Percentiles rank a stretch among this genome's conserved stretches.
These are phyloP conservation scores for Chlorencoelia australis DNA, from an alignment of 2,329 filamentous ascomycete species.

Conservation along the genomic window DNA sequence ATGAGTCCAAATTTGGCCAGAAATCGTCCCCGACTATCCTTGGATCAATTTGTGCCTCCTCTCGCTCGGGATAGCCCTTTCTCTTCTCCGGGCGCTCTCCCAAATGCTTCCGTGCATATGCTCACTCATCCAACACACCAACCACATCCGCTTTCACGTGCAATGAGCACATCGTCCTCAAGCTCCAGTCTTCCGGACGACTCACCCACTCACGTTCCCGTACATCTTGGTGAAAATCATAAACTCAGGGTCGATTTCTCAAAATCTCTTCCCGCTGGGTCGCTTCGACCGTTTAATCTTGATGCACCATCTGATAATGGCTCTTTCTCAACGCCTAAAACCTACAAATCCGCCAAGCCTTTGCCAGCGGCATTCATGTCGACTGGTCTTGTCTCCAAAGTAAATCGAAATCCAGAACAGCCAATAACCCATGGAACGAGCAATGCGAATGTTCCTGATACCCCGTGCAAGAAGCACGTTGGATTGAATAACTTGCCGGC, in stretches of 20 bases:
- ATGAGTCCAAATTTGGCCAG: slow-evolving; percentile 47
- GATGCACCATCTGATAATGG: slow-evolving; percentile 37
- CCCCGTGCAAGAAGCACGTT: slow-evolving; percentile 82
- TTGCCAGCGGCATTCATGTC: slow-evolving; percentile 83
- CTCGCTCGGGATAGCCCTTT: slow-evolving; percentile 56
- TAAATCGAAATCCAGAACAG: slow-evolving; percentile 73
- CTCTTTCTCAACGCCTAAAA: slow-evolving; percentile 61
- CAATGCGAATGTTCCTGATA: slow-evolving; percentile 75
- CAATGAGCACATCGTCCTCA: slow-evolving; percentile 79
- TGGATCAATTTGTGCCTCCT: slow-evolving; percentile 67
- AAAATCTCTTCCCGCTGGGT: slow-evolving; percentile 63
- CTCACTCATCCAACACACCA: slow-evolving; percentile 37
- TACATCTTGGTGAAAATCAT: slow-evolving; percentile 43
- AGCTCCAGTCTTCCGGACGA: slow-evolving; percentile 69
- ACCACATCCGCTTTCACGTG: slow-evolving; percentile 77
- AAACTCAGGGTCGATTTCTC: slow-evolving; percentile 51
- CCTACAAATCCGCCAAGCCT: slow-evolving; percentile 68
- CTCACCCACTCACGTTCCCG: slow-evolving; percentile 52
- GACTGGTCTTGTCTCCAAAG: slow-evolving; percentile 89
- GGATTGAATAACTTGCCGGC: slow-evolving; percentile 54
- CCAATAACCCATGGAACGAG: slow-evolving; percentile 38
- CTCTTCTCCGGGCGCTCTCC: slow-evolving; percentile 40
- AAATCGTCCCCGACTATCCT: slow-evolving; percentile 60
- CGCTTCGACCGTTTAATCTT: slow-evolving; percentile 37
- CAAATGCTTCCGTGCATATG: slow-evolving; percentile 43